These are phyloP conservation scores for Orbilia blumenaviensis DNA, from an alignment of 2,329 filamentous ascomycete species.

Conservation along the genomic window DNA sequence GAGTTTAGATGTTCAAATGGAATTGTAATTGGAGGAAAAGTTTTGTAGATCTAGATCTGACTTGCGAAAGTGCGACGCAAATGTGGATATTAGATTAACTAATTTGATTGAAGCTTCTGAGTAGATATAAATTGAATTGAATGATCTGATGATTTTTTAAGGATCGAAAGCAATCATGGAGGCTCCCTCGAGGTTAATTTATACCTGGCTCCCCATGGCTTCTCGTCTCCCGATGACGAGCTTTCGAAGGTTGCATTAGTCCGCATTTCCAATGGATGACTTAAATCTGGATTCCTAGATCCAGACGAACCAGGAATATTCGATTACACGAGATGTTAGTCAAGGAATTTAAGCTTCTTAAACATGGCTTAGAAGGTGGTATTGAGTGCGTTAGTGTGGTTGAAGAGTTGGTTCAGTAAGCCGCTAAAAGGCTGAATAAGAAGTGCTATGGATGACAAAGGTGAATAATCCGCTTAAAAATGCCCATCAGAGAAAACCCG, in stretches of 20 bases:
- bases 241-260: slow-evolving; percentile 2
- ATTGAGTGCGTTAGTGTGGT: slow-evolving; percentile 9
- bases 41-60: too few species aligned
- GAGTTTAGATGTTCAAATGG: not conserved
- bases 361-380: slow-evolving; percentile 12
- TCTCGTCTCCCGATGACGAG: slow-evolving; percentile 23
- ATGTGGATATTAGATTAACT: slow-evolving; percentile 4
- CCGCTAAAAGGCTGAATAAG: slow-evolving; percentile 24
- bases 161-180: slow-evolving; percentile 26
- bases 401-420: slow-evolving; percentile 37
- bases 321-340: slow-evolving; percentile 44
- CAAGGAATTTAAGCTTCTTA: slow-evolving; percentile 20
- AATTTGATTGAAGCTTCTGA: not conserved
- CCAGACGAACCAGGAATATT: slow-evolving; percentile 21
- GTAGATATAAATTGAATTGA: slow-evolving; percentile 16
- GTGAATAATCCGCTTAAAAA: slow-evolving; percentile 23
- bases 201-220: not conserved
- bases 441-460: slow-evolving; percentile 33
- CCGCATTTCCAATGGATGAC: slow-evolving; percentile 53
- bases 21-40: not conserved
- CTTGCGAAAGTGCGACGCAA: not conserved
- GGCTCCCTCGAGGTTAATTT: slow-evolving; percentile 37
- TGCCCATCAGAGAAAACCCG: not conserved
- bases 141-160: slow-evolving; percentile 26
- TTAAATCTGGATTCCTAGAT: not conserved